Base-by-base conservation (phyloP, 2,329 filamentous ascomycete species). In the Pseudopithomyces chartarum region DNA sequence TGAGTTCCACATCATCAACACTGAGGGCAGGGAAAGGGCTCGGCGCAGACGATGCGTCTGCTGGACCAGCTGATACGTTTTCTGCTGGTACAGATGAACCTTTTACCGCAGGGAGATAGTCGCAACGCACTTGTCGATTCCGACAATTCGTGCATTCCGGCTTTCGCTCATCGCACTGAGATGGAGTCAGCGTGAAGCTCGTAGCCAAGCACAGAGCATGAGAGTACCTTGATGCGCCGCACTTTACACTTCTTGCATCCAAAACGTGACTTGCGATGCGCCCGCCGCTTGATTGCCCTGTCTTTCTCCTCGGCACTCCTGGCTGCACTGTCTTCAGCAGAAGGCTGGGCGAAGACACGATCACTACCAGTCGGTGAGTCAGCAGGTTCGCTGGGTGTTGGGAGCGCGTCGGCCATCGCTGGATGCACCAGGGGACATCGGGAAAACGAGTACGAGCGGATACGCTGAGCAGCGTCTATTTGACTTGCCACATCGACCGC, bases 231-330 rank as follows among this genome's bases (percentile, higher is more conserved):
- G 20, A 71, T 67, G 15, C 69, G 58, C 17, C 69, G 59, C 5
- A 54, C 56, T 38, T 71, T 71, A 52, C 69, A 71, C 26, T 67
- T 66, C 47, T 61, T 62, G 52, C 69, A 71, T 17, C 69, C 69
- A 49, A 60, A 64, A 29, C 69, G 61, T 19, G 66, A 70, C 47
- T 71, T 70, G 32, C 64, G 62, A 60, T 71, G 69, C 19, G 68
- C 65, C 43, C 42, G 65, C 64, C 51, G 62, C 52, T 62, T 65
- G 20, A 48, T 58, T 1, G 55, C 26, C 5, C 48, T 49, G 11
- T 47, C 46, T 11, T 59, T 49, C 13, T 47, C 46, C 13, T 59
- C 59, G n/a, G 36, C 39, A 19, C n/a, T 19, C 50, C n/a, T 23
- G 4, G 40, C 47, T 22, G 40, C 20, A 26, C 47, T 29, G 2